Conservation (phyloP, 768 basidiomycete species). For the Tricholoma hemisulphureum region DNA sequence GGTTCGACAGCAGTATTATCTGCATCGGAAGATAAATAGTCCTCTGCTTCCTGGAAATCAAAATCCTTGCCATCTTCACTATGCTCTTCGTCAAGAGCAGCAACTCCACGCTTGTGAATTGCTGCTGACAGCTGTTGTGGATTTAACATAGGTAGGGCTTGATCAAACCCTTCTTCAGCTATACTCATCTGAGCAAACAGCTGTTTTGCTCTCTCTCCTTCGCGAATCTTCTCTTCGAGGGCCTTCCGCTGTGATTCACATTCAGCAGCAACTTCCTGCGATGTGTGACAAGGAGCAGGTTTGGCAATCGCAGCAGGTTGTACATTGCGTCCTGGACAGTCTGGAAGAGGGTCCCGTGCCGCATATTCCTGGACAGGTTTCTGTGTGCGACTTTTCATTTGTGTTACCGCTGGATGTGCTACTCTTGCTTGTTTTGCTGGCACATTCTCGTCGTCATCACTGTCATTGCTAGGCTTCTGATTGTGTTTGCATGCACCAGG, state of each 20-base stretch:
- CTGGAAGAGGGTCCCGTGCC: conserved; percentile 11
- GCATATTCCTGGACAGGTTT: not conserved
- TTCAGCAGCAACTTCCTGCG: conserved; percentile 10
- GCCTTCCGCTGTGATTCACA: not conserved
- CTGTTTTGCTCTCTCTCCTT: not conserved
- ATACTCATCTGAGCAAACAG: conserved; percentile 6
- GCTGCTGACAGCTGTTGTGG: conserved; percentile 1
- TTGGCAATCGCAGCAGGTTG: conserved; percentile 2
- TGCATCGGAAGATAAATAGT: too few species aligned
- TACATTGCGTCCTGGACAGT: conserved; percentile 10
- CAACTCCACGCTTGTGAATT: not conserved
- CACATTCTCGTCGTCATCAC: too few species aligned
- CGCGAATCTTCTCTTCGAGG: not conserved
- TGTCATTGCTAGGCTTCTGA: not conserved
- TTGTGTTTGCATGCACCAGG: too few species aligned
- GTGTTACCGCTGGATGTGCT: not conserved
- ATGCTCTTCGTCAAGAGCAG: not conserved
- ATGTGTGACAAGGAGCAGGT: not conserved
- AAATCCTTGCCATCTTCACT: conserved; percentile 2
- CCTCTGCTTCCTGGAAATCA: not conserved
- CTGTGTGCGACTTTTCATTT: not conserved
- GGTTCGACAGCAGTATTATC: too few species aligned
- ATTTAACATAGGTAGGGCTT: not conserved
- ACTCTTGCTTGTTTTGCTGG: not conserved
- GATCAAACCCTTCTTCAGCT: not conserved